These are phyloP conservation scores for Aspergillus nomiae DNA, from an alignment of 2,329 filamentous ascomycete genomes.

Conservation along the genomic window DNA sequence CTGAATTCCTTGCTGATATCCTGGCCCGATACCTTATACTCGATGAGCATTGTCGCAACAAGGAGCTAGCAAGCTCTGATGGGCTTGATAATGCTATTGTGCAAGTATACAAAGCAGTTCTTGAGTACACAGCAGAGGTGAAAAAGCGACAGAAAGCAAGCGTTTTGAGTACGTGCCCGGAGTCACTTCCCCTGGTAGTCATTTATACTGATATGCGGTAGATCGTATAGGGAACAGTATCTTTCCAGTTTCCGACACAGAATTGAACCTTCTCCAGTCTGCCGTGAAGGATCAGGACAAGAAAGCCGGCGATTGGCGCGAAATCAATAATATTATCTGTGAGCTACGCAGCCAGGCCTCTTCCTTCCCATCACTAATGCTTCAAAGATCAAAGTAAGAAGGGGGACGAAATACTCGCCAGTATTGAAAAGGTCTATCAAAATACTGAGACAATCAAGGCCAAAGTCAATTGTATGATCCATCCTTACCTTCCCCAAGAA, in stretches of 20 bases:
- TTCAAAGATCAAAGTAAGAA: neutral
- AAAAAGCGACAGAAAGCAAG: neutral
- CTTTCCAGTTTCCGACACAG: neutral
- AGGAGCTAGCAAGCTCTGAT: neutral
- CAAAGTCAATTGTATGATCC: neutral
- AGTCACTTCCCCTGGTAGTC: neutral
- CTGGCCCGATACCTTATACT: neutral
- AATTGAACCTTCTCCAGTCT: neutral
- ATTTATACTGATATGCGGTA: neutral
- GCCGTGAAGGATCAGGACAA: neutral
- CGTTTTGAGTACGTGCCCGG: neutral
- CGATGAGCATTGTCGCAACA: fast-evolving
- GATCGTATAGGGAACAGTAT: neutral
- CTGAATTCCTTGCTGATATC: neutral
- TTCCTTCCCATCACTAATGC: neutral
- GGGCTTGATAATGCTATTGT: neutral
- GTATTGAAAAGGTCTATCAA: neutral
- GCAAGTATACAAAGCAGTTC: neutral
- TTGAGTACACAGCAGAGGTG: neutral
- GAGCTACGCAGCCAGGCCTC: neutral
- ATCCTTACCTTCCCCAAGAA: neutral
- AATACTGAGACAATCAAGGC: neutral
- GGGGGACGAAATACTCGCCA: neutral
- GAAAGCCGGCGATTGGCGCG: neutral
- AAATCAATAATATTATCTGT: neutral